These are phyloP conservation scores for Mycena amicta DNA, from an alignment of 768 basidiomycete genomes.

Conservation along the genomic window DNA sequence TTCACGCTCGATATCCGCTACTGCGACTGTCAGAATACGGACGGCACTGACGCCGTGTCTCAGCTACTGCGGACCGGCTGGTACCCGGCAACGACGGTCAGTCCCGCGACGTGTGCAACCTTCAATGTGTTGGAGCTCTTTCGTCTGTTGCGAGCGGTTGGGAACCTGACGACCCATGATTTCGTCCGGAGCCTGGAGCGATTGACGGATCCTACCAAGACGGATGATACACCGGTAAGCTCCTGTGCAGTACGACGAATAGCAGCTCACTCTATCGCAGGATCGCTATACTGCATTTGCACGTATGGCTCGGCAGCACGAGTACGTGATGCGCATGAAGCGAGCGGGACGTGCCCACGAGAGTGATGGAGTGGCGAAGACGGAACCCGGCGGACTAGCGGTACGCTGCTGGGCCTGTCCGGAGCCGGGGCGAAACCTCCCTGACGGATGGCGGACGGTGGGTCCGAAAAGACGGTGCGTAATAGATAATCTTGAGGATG, in stretches of 20 bases:
- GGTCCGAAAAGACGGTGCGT: not conserved
- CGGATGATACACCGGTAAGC: not conserved
- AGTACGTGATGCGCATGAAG: not conserved
- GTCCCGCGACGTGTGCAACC: constrained; percentile 1
- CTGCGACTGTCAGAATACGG: not conserved
- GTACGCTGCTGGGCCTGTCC: constrained; percentile 26
- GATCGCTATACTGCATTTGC: constrained; percentile 3
- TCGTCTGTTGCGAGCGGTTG: not conserved
- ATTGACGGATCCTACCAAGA: not conserved
- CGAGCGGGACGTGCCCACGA: constrained; percentile 2
- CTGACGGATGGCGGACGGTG: constrained; percentile 9
- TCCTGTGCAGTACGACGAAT: not conserved
- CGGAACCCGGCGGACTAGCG: constrained; percentile 4
- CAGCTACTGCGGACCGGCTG: constrained; percentile 2
- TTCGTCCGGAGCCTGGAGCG: not conserved
- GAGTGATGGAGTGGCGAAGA: not conserved
- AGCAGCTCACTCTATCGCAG: not conserved
- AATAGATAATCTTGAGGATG: not conserved
- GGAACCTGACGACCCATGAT: not conserved
- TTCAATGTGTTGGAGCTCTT: not conserved
- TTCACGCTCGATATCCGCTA: not conserved
- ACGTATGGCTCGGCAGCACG: not conserved
- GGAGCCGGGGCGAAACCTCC: too few relatives aligned
- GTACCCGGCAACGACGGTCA: constrained; percentile 3
- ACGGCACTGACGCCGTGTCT: not conserved